Evolutionary conservation across 2,329 filamentous ascomycete genomes (phyloP).

Genomic region (Fusarium sp.): DNA sequence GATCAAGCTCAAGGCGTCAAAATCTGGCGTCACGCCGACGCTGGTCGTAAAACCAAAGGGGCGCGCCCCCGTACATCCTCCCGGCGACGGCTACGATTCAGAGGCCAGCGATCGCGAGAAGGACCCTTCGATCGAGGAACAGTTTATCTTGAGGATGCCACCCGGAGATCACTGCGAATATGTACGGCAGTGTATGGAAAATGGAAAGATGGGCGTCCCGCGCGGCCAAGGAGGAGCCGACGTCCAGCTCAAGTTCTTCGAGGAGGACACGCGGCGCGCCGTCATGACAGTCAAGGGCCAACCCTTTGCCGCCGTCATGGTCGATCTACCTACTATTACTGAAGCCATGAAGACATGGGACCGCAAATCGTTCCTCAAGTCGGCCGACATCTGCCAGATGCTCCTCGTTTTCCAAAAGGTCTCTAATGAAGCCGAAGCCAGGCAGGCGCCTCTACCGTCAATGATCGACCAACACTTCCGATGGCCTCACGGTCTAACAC

Average conservation of each 20-base stretch:
- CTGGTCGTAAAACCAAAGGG: constrained; percentile 72
- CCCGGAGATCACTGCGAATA: constrained; percentile 90
- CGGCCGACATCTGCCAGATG: constrained; percentile 91
- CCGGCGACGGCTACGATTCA: constrained; percentile 94
- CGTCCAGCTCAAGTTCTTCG: constrained; percentile 83
- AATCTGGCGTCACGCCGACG: constrained; percentile 52
- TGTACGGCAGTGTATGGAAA: constrained; percentile 78
- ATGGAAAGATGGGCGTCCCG: constrained; percentile 79
- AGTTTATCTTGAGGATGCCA: constrained; percentile 89
- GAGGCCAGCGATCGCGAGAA: constrained; percentile 91
- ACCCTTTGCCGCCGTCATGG: constrained; percentile 81
- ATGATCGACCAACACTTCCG: constrained; percentile 77
- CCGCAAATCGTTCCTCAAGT: constrained; percentile 87
- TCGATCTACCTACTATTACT: constrained; percentile 87
- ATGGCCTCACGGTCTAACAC: constrained; percentile 88
- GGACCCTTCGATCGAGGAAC: constrained; percentile 90
- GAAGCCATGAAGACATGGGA: constrained; percentile 97
- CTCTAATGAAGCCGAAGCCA: constrained; percentile 73
- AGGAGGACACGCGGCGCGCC: constrained; percentile 78
- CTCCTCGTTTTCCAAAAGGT: constrained; percentile 81
- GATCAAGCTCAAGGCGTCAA: constrained; percentile 63
- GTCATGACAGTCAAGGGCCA: constrained; percentile 77
- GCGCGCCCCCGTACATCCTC: constrained; percentile 75
- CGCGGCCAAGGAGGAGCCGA: constrained; percentile 77
- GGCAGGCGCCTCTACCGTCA: constrained; percentile 74